phyloP scores from a whole-genome alignment of 345 rosid genomes.

The Populus simonii region DNA sequence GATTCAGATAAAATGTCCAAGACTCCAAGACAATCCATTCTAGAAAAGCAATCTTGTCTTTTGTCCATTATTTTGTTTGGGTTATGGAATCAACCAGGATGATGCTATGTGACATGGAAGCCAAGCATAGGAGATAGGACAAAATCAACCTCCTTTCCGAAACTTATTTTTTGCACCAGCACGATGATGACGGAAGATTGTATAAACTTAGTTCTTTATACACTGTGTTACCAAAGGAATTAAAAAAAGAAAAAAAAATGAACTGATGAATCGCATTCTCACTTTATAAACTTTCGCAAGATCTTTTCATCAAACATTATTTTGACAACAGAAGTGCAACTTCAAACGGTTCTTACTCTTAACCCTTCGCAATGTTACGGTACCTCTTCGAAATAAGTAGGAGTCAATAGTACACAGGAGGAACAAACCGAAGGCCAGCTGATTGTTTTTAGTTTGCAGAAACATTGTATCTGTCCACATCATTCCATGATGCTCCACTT shows the following conservation, averaged over 20 bases:
- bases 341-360: no score
- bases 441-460: neutral
- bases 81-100: neutral
- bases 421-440: neutral
- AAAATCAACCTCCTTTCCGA: neutral
- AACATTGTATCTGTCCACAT: neutral
- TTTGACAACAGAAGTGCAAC: no score
- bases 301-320: neutral
- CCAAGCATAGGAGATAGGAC: neutral
- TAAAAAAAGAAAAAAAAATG: neutral
- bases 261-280: neutral
- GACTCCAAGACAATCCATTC: no score
- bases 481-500: neutral
- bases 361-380: neutral
- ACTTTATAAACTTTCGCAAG: neutral
- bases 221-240: no score
- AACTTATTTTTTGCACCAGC: no score
- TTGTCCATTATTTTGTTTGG: no score
- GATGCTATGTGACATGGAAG: neutral
- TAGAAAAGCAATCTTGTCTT: no score
- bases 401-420: neutral
- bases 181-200: neutral
- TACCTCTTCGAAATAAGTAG: neutral
- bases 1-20: no score
- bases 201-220: no score